phyloP scores from a whole-genome alignment of 805 yeast genomes.

The Debaryomyces castellii region DNA sequence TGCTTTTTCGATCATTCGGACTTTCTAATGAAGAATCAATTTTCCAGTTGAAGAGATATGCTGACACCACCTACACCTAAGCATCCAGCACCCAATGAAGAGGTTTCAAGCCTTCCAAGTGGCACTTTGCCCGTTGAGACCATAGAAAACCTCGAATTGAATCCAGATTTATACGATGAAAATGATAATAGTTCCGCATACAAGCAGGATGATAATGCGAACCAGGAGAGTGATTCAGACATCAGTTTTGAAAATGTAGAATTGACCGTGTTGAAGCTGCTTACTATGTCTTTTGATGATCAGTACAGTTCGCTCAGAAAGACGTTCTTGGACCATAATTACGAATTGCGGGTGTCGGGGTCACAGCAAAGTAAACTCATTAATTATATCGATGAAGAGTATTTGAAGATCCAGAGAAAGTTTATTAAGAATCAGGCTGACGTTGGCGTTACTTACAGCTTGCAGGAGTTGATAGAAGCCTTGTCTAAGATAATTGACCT shows the following conservation, averaged over 20 bases:
- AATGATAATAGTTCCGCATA: conserved; percentile 8
- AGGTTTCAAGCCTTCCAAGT: conserved; percentile 25
- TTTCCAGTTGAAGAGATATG: conserved; percentile 5
- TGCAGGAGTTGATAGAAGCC: conserved; percentile 26
- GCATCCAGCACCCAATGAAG: conserved; percentile 36
- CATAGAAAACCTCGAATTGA: conserved; percentile 33
- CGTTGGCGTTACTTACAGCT: conserved; percentile 18
- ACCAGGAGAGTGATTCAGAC: not conserved
- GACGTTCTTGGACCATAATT: conserved; percentile 9
- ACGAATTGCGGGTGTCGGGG: conserved; percentile 7
- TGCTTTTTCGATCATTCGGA: conserved; percentile 5
- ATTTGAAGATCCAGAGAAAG: conserved; percentile 31
- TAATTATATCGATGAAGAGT: conserved; percentile 34
- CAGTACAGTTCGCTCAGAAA: conserved; percentile 15
- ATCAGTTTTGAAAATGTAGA: conserved; percentile 8
- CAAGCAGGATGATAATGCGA: not conserved
- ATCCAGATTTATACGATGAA: conserved; percentile 37
- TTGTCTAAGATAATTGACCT: conserved; percentile 24
- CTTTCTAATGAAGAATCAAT: not conserved
- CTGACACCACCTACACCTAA: conserved; percentile 32
- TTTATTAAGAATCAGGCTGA: conserved; percentile 39
- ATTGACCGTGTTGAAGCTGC: conserved; percentile 7
- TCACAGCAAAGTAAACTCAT: conserved; percentile 37
- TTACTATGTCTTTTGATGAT: conserved; percentile 31
- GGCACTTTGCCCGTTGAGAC: conserved; percentile 18